These are phyloP conservation scores for Fraxinus cuspidata DNA, from an alignment of 257 asterid genomes.

Conservation along the genomic window DNA sequence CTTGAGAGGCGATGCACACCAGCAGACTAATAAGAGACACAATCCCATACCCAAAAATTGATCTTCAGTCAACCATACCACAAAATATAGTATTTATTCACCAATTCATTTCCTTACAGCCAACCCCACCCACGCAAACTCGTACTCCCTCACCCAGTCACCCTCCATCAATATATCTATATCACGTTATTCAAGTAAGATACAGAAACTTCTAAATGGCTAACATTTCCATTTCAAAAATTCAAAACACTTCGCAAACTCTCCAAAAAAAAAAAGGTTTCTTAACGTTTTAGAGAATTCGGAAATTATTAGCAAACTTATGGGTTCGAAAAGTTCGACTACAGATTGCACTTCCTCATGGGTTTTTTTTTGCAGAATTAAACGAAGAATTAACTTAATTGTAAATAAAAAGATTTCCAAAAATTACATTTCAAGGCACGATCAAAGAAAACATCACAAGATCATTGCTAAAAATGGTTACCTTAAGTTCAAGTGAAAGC, in stretches of 20 bases:
- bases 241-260: background rate
- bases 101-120: background rate
- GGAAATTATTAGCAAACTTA: background rate
- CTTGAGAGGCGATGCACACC: too few species aligned
- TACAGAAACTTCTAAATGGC: background rate
- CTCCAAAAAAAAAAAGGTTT: background rate
- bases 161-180: background rate
- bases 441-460: background rate
- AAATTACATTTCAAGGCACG: background rate
- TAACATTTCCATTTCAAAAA: too few species aligned
- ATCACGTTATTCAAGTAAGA: too few species aligned
- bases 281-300: background rate
- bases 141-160: background rate
- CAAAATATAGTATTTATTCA: background rate
- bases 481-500: conserved; percentile 17
- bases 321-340: background rate
- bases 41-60: background rate
- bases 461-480: conserved; percentile 4
- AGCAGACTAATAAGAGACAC: background rate
- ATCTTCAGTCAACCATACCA: background rate
- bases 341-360: background rate
- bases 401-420: background rate
- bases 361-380: background rate
- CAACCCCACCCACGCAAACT: background rate
- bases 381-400: background rate